A percentile compares a stretch with the other conserved stretches of the same genome.
Conservation (phyloP, 2,329 filamentous ascomycete species). For the Colletotrichum lindemuthianum region DNA sequence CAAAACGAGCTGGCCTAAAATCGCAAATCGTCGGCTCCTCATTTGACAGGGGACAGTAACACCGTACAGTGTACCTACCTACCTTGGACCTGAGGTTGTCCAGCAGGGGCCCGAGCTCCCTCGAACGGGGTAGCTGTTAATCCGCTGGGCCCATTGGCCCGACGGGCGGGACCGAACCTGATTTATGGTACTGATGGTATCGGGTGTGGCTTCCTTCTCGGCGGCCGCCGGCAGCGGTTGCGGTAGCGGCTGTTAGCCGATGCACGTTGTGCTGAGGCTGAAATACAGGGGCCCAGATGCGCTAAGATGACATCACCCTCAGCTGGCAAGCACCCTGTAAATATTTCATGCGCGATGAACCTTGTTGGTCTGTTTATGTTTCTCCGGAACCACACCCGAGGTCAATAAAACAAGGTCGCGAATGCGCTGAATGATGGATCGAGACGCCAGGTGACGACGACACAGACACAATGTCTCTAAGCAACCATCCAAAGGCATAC, state of each 20-base stretch:
- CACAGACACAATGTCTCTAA: conserved; percentile 62
- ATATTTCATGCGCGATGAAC: conserved; percentile 17
- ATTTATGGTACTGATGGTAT: too few relatives aligned
- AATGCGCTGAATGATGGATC: conserved; percentile 21
- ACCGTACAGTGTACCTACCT: too few relatives aligned
- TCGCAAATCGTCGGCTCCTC: conserved; percentile 28
- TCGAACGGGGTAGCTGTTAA: conserved; percentile 34
- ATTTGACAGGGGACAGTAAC: conserved; percentile 13
- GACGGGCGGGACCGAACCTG: too few relatives aligned
- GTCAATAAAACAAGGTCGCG: neutral
- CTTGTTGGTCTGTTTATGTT: neutral
- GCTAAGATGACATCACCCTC: conserved; percentile 33
- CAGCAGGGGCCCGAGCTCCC: conserved; percentile 41
- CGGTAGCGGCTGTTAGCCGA: neutral
- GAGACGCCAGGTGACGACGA: conserved; percentile 18
- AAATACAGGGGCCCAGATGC: conserved; percentile 18
- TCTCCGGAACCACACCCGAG: conserved; percentile 9
- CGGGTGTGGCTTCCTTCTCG: too few relatives aligned
- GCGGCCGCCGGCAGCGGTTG: too few relatives aligned
- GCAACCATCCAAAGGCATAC: conserved; percentile 70
- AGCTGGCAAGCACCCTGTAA: conserved; percentile 29
- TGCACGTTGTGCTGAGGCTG: conserved; percentile 15
- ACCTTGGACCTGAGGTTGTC: neutral
- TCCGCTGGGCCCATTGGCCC: conserved; percentile 24
- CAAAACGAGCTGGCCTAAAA: conserved; percentile 10